phyloP scores from a whole-genome alignment of 1,284 basidiomycete species.

The Pseudozyma tsukubaensis region DNA sequence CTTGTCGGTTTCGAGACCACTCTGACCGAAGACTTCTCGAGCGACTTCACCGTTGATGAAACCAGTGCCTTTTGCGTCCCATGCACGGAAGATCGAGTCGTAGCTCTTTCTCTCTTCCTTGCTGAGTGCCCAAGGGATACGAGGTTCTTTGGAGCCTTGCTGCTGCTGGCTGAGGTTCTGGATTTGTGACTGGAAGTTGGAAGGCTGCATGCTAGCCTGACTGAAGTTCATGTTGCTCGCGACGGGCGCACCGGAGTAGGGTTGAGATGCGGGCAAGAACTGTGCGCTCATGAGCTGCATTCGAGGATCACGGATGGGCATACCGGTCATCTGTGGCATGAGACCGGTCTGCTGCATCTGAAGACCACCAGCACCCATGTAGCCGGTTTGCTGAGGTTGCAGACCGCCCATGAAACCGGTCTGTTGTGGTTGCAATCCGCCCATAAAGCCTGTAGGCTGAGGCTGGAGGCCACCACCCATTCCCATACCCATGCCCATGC shows the following conservation, averaged over 20 bases:
- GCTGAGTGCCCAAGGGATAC: slow-evolving; percentile 87
- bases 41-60: slow-evolving; percentile 90
- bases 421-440: slow-evolving; percentile 51
- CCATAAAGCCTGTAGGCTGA: slow-evolving; percentile 17
- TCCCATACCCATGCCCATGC: slow-evolving; percentile 35
- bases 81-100: slow-evolving; percentile 94
- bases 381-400: slow-evolving; percentile 56
- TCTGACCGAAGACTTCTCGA: slow-evolving; percentile 93
- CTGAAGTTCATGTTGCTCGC: slow-evolving; percentile 67
- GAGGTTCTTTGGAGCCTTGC: slow-evolving; percentile 78
- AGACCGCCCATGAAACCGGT: slow-evolving; percentile 60
- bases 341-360: slow-evolving; percentile 62
- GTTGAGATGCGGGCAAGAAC: slow-evolving; percentile 66
- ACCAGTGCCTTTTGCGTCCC: slow-evolving; percentile 85
- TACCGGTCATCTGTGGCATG: slow-evolving; percentile 68
- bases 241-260: slow-evolving; percentile 64
- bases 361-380: slow-evolving; percentile 50
- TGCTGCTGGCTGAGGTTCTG: slow-evolving; percentile 73
- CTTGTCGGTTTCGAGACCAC: slow-evolving; percentile 87
- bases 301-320: slow-evolving; percentile 64
- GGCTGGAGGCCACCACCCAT: slow-evolving; percentile 24
- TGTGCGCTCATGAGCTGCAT: slow-evolving; percentile 68
- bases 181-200: slow-evolving; percentile 64
- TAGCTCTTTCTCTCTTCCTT: slow-evolving; percentile 96
- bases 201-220: slow-evolving; percentile 64